phyloP scores from a whole-genome alignment of 1,284 basidiomycete genomes.

The Melampsora americana region DNA sequence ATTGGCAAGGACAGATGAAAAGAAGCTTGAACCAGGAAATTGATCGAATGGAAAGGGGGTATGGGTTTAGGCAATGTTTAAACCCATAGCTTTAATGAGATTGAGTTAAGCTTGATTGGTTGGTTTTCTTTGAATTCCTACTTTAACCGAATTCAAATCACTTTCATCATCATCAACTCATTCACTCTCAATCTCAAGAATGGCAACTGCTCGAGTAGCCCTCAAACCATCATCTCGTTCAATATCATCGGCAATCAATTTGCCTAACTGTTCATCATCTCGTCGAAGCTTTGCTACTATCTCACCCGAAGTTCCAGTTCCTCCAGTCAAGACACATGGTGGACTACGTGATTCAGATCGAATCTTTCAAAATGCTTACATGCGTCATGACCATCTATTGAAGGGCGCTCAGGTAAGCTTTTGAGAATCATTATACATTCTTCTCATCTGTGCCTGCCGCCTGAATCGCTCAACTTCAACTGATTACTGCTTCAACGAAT shows the following conservation, averaged over 20 bases:
- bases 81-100: too few relatives aligned
- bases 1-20: too few relatives aligned
- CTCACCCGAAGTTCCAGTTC: slow-evolving; percentile 38
- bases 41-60: too few relatives aligned
- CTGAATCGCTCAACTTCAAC: neutral
- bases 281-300: slow-evolving; percentile 43
- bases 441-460: neutral
- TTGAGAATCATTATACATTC: too few relatives aligned
- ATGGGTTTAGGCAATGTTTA: too few relatives aligned
- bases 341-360: slow-evolving; percentile 87
- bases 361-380: slow-evolving; percentile 66
- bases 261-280: neutral
- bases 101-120: too few relatives aligned
- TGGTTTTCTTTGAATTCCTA: too few relatives aligned
- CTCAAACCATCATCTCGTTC: slow-evolving; percentile 44
- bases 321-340: slow-evolving; percentile 51
- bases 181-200: neutral
- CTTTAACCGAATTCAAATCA: too few relatives aligned
- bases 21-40: too few relatives aligned
- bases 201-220: slow-evolving; percentile 47
- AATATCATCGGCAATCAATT: slow-evolving; percentile 16
- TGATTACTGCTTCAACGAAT: neutral
- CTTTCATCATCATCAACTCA: too few relatives aligned
- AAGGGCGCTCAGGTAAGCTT: slow-evolving; percentile 73
- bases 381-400: slow-evolving; percentile 77